Evolutionary conservation across 1,139 yeast species (phyloP).

Genomic region (Hyphopichia burtonii): DNA sequence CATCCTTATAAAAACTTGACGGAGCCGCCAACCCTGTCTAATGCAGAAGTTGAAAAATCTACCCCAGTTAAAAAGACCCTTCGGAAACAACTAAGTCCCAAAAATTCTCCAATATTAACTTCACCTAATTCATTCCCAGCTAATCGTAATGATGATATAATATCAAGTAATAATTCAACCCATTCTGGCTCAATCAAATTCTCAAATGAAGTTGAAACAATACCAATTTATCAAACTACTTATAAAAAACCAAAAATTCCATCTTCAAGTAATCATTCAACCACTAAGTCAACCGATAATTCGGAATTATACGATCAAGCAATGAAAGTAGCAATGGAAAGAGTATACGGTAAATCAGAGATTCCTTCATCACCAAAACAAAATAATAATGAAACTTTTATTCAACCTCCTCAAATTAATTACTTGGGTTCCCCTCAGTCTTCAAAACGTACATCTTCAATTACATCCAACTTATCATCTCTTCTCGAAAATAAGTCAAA

Average conservation of each 20-base stretch:
- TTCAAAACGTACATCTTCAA: constrained; percentile 7
- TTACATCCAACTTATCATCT: constrained; percentile 7
- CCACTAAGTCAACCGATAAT: neutral
- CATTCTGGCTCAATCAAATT: constrained; percentile 38
- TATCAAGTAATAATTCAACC: constrained; percentile 13
- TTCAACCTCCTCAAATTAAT: neutral
- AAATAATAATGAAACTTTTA: neutral
- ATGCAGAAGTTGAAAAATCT: neutral
- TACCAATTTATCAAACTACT: constrained; percentile 21
- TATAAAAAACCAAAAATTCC: neutral
- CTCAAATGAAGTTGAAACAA: constrained; percentile 40
- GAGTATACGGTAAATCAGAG: constrained; percentile 33
- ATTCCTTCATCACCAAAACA: neutral
- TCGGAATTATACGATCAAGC: constrained; percentile 35
- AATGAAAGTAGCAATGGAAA: constrained; percentile 39
- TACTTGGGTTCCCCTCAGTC: constrained; percentile 4
- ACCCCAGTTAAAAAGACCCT: neutral
- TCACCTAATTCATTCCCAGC: neutral
- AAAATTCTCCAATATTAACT: neutral
- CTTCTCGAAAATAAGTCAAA: constrained; percentile 2
- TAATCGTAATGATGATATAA: constrained; percentile 6
- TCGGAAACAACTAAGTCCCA: neutral
- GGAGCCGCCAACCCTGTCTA: neutral
- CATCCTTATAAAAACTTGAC: constrained; percentile 14
- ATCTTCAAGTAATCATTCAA: neutral